These are phyloP conservation scores for Suhomyces vadensis DNA, from an alignment of 805 yeast genomes.

Conservation along the genomic window DNA sequence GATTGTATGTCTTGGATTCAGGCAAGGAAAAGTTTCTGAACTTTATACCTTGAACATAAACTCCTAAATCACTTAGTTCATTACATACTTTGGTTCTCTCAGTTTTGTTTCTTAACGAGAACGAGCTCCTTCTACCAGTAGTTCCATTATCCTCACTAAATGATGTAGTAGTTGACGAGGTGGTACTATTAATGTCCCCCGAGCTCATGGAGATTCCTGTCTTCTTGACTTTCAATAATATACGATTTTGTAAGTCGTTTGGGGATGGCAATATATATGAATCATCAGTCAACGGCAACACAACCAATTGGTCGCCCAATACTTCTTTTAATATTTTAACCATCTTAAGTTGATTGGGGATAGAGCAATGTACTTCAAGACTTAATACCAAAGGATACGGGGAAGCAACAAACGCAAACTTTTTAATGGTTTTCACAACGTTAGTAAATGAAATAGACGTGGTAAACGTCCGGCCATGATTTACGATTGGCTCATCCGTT, in stretches of 20 bases:
- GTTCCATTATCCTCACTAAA: conserved; percentile 41
- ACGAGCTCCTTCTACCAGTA: conserved; percentile 14
- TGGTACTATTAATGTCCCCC: conserved; percentile 20
- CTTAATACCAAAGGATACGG: conserved; percentile 86
- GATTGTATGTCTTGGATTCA: conserved; percentile 77
- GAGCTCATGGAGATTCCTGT: conserved; percentile 27
- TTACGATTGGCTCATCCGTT: conserved; percentile 73
- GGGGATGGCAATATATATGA: conserved; percentile 61
- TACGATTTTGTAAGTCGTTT: conserved; percentile 61
- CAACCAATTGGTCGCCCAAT: conserved; percentile 59
- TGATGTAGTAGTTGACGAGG: conserved; percentile 42
- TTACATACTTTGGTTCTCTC: conserved; percentile 27
- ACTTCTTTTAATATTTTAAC: conserved; percentile 52
- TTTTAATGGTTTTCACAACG: conserved; percentile 71
- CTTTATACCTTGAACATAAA: conserved; percentile 72
- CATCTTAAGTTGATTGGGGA: conserved; percentile 64
- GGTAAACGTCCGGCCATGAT: conserved; percentile 87
- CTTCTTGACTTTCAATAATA: conserved; percentile 78
- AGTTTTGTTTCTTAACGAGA: conserved; percentile 25
- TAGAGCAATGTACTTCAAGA: conserved; percentile 77
- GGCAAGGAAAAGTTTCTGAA: conserved; percentile 83
- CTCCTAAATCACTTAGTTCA: conserved; percentile 61
- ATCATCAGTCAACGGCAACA: conserved; percentile 33
- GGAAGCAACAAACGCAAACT: conserved; percentile 85
- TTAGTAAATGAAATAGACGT: conserved; percentile 65